Base-by-base conservation (phyloP, 2,329 filamentous ascomycete species). In the Septoria petroselini region DNA sequence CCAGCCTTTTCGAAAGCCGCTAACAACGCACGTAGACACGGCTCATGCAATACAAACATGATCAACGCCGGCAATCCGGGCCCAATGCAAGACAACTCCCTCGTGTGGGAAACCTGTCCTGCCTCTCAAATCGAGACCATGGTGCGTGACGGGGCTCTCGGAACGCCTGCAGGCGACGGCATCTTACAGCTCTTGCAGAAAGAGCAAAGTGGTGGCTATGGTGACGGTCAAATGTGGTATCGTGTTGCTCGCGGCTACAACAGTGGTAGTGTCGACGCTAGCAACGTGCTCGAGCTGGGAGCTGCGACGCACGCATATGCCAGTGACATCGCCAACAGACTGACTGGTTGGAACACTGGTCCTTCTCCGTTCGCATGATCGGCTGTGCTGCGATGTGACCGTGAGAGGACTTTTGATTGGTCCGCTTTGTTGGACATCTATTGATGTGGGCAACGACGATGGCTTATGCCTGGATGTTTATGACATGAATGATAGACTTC, bases 61-160 rank as follows among this genome's bases (percentile, higher is more conserved):
- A 41, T 52, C 38, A 43, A 39, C 15, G 37, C 56, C 27, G 35
- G 29, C 38, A 30, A 60, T 67, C 12, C 58, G 67, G 48, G 67
- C 61, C 23, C 73, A 71, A 5, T 76, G 71, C 58, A 31, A n/a
- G 17, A 43, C 14, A 15, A 25, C 7, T 17, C 14, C 17, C 25
- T 33, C 29, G 29, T 43, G n/a, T 33, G n/a, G 7, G 14, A 8
- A 14, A 17, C 31, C 12, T 43, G 41, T 33, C 70, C 71, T 3
- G 50, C 51, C 9, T 54, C 55, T 11, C 62, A 59, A 12, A 73
- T 73, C 50, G 54, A 54, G 4, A 60, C 65, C 35, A 73, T 73
- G 72, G 64, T 74, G 19, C 46, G 55, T 3, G 75, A 78, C 33
- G 76, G 75, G 18, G 63, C 67, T 2, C 57, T 59, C 3, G 74